Base-by-base conservation (phyloP, 2,329 filamentous ascomycete genomes). In the Tolypocladium album region DNA sequence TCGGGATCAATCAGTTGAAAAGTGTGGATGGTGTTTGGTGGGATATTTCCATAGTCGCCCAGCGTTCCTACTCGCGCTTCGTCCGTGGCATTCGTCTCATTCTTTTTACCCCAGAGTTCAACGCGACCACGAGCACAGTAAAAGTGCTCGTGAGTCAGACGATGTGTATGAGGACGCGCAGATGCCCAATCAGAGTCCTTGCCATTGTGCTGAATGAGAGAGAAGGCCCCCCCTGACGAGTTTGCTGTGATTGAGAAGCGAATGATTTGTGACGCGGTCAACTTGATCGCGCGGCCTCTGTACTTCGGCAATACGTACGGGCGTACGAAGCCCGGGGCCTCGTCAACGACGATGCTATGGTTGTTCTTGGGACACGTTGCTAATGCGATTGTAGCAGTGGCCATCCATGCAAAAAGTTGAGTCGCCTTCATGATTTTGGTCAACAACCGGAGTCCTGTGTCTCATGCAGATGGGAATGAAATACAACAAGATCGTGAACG, bases 261-360 rank as follows among this genome's bases (percentile, higher is more conserved):
- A 47, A 66, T 65, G 52, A 62, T 63, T 61, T 67, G 64, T 4
- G 65, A 62, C 13, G 58, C 27, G 6, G 66, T 66, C 52, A 68
- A 57, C 55, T 62, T 60, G 50, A 65, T 59, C 42, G 65, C 65
- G 13, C 61, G 63, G 50, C 66, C 66, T 31, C 61, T 59, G 59
- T 65, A 67, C 15, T 61, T 64, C 17, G 66, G 66, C 24, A 68
- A 59, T 24, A 68, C 66, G n/a, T 67, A 67, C 4, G 66, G 65
- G 1, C 65, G 65, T 13, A 64, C 50, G 47, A 62, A 57, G 42
- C 65, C 61, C 1, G 66, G 66, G 4, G 66, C 66, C 12, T 39
- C 42, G 7, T 66, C 58, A 9, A 67, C 66, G 8, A 60, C 42
- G 42, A 67, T 59, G 63, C 64, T 12, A 61, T 52, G 13, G 4